Evolutionary conservation across 192 early-diverging fungal species (phyloP), one percentile per base, ranked within the genome.

Genomic region (Lobosporangium transversale): DNA sequence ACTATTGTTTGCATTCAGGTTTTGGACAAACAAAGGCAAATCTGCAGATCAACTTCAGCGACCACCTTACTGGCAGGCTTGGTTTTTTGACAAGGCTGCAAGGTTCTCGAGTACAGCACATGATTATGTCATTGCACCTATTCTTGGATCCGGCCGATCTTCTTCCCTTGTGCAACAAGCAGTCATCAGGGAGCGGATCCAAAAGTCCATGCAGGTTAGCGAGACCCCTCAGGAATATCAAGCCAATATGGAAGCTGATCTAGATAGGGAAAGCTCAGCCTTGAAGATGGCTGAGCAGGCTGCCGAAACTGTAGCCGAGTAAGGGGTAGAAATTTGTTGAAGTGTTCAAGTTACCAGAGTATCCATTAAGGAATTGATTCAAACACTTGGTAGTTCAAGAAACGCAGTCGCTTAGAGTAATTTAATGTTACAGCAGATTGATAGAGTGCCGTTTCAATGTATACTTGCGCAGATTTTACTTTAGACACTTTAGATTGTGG

Each of bases 111-210:
- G 58, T 8, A 5, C 23, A 1, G 21, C 60, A 0, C 60, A 70
- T 36, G 68, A 70, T 27, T 56, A 56, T 17, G 1, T 62, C 17
- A 49, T 70, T 26, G 52, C 52, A 5, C 68, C 68, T 5, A 27
- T 70, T 24, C 57, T 70, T 42, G 68, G 68, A 37, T 70, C 68
- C 4, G 68, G 68, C 30, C 58, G 68, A n/a, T 40, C 42, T 29
- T 70, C 68, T 24, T 31, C 52, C 1, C 12, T n/a, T 5, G 59
- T 33, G 6, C 68, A 70, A 17, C 68, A 70, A 36, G 53, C 32
- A 0, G 10, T 70, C 2, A 47, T 56, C 18, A 20, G 68, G 18
- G 49, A 50, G 53, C 48, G 60, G 35, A 62, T 70, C 5, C n/a
- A 55, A 26, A 44, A 24, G 4, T 9, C 6, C 0, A 14, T 70